Conservation (phyloP, 192 early-diverging fungal species). For the Chytriomyces hyalinus region DNA sequence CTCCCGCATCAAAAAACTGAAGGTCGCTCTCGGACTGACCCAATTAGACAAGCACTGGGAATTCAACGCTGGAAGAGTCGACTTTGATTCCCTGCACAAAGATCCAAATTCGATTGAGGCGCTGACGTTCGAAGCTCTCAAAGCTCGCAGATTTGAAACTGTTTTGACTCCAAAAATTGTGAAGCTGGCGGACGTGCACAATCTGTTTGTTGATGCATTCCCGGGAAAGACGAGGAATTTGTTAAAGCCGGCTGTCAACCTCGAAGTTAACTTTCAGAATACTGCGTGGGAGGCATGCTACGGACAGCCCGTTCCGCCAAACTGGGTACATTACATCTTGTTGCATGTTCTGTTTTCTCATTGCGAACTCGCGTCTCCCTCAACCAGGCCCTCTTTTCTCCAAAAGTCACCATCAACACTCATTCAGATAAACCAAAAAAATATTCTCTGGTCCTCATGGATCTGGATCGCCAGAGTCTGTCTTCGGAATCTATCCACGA, state of each 20-base stretch:
- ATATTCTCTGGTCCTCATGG: conserved; percentile 50
- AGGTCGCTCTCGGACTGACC: conserved; percentile 14
- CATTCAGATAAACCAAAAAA: conserved; percentile 17
- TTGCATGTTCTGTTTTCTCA: conserved; percentile 21
- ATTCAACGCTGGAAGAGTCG: conserved; percentile 24
- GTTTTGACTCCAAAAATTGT: conserved; percentile 39
- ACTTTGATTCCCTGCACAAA: not conserved
- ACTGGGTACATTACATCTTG: conserved; percentile 29
- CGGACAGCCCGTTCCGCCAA: conserved; percentile 50
- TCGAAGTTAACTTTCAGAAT: conserved; percentile 57
- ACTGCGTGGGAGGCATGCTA: conserved; percentile 50
- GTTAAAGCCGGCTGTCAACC: conserved; percentile 36
- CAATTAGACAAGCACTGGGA: conserved; percentile 16
- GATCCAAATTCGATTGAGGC: not conserved
- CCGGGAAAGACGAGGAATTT: conserved; percentile 21
- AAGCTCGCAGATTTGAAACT: conserved; percentile 36
- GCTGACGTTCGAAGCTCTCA: conserved; percentile 43
- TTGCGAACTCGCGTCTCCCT: not conserved
- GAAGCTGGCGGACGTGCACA: conserved; percentile 30
- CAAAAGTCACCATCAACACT: conserved; percentile 45
- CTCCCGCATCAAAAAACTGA: not conserved
- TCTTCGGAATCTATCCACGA: conserved; percentile 48
- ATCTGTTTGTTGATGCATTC: conserved; percentile 48
- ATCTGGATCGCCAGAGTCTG: conserved; percentile 51
- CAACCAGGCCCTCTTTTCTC: conserved; percentile 53